Base-by-base conservation (phyloP, 768 basidiomycete species). In the Podaxis sp. region DNA sequence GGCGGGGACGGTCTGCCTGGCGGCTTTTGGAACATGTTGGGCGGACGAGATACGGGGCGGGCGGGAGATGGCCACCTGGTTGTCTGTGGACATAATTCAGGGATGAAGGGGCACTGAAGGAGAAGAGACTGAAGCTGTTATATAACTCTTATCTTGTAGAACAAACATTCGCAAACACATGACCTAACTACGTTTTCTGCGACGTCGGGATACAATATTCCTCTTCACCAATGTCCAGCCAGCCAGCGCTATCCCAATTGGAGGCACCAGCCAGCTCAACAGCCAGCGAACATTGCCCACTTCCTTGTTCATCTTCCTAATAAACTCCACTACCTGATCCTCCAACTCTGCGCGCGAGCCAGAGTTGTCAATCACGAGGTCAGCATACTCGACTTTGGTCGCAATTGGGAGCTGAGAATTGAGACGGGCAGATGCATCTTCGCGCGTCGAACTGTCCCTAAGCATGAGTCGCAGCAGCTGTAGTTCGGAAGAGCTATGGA, bases 301-400 rank as follows among this genome's bases (percentile, higher is more conserved):
- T 17, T 80, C 75, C 42, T 75, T 77, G 56, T 82, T 76, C 8
- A 86, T 64, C 56, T 70, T 72, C 49, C 70, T 69, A 7, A 87
- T 64, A 72, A 90, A 73, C 64, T 63, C 60, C 74, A 75, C 82
- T 69, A 91, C 76, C 72, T 84, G 71, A 67, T 66, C 68, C 39
- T 88, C 79, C 9, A 98, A 79, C 63, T 95, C 93, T 39, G 81
- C 73, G 7, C 78, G 76, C 0, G 88, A 80, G 1, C 94, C 93
- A 5, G 92, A 93, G 72, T 99, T 99, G 76, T 98, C 95, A 36
- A 99, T 72, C 54, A 97, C 87, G 57, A 86, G 71, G 70, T 96
- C 93, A 3, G 95, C 96, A 65, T 92, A 95, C n/a, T 77, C 68
- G 4, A 95, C 78, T 72, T 99, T 99, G 39, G 86, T 79, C 0